Percentiles rank a stretch among this genome's conserved stretches.
Evolutionary conservation across 169 alveolate genomes (phyloP).

Genomic region (Babesia sp.): DNA sequence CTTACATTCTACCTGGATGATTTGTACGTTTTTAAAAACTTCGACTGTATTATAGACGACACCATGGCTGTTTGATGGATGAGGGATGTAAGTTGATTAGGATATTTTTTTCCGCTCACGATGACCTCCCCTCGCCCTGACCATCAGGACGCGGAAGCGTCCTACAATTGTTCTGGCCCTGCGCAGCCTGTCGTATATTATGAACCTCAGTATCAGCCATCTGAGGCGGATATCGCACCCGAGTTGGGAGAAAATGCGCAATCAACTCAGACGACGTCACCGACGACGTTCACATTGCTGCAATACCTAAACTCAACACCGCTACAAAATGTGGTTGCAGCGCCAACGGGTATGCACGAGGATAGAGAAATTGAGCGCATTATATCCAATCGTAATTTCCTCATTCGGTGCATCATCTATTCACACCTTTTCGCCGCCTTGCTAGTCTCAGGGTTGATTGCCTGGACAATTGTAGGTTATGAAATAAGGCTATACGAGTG

Average conservation of each 20-base stretch:
- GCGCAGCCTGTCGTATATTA: background rate
- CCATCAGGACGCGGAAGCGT: background rate
- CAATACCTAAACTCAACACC: background rate
- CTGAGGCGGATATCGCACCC: background rate
- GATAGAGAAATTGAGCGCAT: background rate
- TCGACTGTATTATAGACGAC: too few species aligned
- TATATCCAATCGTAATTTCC: constrained; percentile 4
- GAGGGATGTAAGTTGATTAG: background rate
- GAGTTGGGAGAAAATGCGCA: background rate
- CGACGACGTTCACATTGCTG: background rate
- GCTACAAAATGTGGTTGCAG: background rate
- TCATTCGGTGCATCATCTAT: constrained; percentile 1
- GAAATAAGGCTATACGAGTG: background rate
- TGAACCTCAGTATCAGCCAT: background rate
- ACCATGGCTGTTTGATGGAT: too few species aligned
- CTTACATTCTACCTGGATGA: too few species aligned
- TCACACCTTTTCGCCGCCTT: background rate
- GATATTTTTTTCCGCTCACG: background rate
- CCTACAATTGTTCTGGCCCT: background rate
- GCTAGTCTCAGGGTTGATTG: background rate
- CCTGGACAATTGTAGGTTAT: constrained; percentile 2
- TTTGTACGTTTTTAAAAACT: too few species aligned
- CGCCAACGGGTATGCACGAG: background rate
- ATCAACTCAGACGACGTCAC: background rate
- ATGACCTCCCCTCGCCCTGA: background rate